Evolutionary conservation across 306 rosid species (phyloP), one percentile per base, ranked within the genome.

Genomic region (Echinosophora koreensis): DNA sequence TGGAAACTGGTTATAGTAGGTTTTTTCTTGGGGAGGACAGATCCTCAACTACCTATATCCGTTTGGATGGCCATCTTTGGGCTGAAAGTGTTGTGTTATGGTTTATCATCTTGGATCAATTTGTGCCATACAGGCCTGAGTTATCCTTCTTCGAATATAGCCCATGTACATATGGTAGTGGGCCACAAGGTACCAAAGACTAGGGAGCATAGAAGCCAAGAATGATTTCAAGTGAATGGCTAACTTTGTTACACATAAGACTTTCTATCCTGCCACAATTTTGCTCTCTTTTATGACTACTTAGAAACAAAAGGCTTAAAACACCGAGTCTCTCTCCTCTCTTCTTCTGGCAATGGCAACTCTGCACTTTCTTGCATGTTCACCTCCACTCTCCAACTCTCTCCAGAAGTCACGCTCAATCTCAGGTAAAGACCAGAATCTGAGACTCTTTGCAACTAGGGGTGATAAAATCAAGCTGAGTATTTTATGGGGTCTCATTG

Each of bases 281-380:
- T 77, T 64, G 5, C 78, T 46, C 56, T 17, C 7, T 49, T 17
- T 28, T 41, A 22, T 42, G 66, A 3, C 59, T 12, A 38, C 35
- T 32, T n/a, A 44, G 66, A 67, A 66, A 60, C 8, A 16, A 16
- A 16, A 42, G 4, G 46, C 28, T 52, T 62, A 37, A 37, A 17
- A 49, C 61, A 62, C 74, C 42, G 10, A 3, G 22, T 35, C 41
- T 17, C 13, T 8, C 66, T 47, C 12, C 15, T 8, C 66, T 77
- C 64, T 47, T 74, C 70, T 54, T 27, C 38, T 5, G 2, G 81
- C 86, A 81, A 96, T 92, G 99, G 94, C 98, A 56, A 60, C 96
- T 77, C 74, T 96, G 69, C 94, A 88, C 54, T 87, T 89, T 85
- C 91, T 92, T 57, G 91, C 90, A n/a, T 77, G 88, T 50, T 85